Conservation (phyloP, 495 filamentous ascomycete genomes). For the Pseudotulostoma volvatum region DNA sequence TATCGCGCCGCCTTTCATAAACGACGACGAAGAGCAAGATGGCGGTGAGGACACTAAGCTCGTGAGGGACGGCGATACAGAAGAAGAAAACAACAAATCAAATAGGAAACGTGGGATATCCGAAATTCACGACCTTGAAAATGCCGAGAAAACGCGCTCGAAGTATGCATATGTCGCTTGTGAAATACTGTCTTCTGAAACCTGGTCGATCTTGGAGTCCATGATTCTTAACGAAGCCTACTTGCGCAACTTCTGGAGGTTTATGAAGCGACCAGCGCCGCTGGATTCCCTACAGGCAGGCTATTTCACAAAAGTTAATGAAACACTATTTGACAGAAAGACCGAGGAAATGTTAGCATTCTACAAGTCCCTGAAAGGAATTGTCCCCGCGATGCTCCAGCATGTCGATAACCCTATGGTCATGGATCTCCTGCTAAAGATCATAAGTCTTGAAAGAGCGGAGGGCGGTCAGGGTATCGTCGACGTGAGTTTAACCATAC, state of each 20-base stretch:
- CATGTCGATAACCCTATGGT: slow-evolving; percentile 97
- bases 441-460: slow-evolving; percentile 88
- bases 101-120: slow-evolving; percentile 27
- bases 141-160: slow-evolving; percentile 68
- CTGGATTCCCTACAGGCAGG: slow-evolving; percentile 86
- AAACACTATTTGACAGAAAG: slow-evolving; percentile 90
- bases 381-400: slow-evolving; percentile 69
- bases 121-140: slow-evolving; percentile 47
- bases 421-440: slow-evolving; percentile 94
- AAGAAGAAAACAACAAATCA: slow-evolving; percentile 24
- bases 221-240: slow-evolving; percentile 68
- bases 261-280: slow-evolving; percentile 60
- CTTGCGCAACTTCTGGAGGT: slow-evolving; percentile 78
- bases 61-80: slow-evolving; percentile 30
- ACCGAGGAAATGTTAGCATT: slow-evolving; percentile 90
- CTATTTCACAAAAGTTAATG: slow-evolving; percentile 98
- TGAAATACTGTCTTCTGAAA: slow-evolving; percentile 88
- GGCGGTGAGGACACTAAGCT: slow-evolving; percentile 33
- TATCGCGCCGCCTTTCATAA: slow-evolving; percentile 51
- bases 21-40: slow-evolving; percentile 45
- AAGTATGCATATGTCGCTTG: slow-evolving; percentile 85
- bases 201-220: slow-evolving; percentile 88
- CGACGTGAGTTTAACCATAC: slow-evolving; percentile 45
- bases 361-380: slow-evolving; percentile 63
- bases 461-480: slow-evolving; percentile 87